Evolutionary conservation across 163 green algal species (phyloP).

Genomic region (Chloromonas sp.): DNA sequence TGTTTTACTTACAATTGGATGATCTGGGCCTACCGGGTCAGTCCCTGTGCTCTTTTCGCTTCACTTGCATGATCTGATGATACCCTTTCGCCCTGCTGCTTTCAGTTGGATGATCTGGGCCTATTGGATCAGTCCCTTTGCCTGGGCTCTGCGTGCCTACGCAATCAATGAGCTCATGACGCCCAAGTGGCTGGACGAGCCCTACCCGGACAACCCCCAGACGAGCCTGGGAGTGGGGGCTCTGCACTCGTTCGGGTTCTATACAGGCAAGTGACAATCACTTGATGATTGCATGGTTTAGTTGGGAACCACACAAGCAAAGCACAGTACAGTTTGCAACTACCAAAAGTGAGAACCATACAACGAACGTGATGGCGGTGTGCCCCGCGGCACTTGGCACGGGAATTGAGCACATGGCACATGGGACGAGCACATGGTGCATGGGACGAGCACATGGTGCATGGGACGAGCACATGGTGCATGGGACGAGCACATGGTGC

Average conservation of each 20-base stretch:
- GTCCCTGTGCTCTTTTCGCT: too few relatives aligned
- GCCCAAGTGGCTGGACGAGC: constrained; percentile 32
- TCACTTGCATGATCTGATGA: too few relatives aligned
- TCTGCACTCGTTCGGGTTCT: constrained; percentile 51
- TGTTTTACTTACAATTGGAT: constrained; percentile 25
- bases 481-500: too few relatives aligned
- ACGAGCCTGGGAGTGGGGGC: constrained; percentile 37
- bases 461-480: too few relatives aligned
- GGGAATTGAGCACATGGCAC: too few relatives aligned
- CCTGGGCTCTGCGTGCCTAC: constrained; percentile 52
- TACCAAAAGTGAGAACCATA: too few relatives aligned
- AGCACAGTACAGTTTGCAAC: too few relatives aligned
- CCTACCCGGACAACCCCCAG: constrained; percentile 8
- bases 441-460: too few relatives aligned
- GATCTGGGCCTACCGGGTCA: constrained; percentile 19
- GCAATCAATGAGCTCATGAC: constrained; percentile 73
- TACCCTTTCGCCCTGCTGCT: neutral
- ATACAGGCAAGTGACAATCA: constrained; percentile 9
- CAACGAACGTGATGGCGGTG: too few relatives aligned
- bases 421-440: too few relatives aligned
- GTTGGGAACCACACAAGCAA: neutral
- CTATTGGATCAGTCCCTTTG: constrained; percentile 56
- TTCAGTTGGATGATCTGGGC: constrained; percentile 52
- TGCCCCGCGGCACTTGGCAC: too few relatives aligned
- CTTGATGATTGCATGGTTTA: neutral